Conservation (phyloP, 1,284 basidiomycete species). For the Vanrija pseudolonga region DNA sequence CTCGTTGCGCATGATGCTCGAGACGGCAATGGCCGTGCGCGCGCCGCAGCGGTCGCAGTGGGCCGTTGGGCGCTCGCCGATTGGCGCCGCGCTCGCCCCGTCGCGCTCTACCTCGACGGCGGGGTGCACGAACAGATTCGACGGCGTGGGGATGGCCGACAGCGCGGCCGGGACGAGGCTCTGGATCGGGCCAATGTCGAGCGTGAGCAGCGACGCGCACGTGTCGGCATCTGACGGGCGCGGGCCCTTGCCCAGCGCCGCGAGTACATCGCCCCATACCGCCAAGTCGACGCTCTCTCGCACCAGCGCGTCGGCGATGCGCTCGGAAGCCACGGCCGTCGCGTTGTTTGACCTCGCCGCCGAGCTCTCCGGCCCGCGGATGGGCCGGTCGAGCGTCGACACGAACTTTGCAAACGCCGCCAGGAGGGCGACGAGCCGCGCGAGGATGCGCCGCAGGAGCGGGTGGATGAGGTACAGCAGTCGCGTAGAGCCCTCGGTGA, state of each 20-base stretch:
- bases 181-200: constrained; percentile 13
- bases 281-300: constrained; percentile 30
- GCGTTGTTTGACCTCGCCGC: constrained; percentile 23
- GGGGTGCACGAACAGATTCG: constrained; percentile 23
- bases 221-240: constrained; percentile 13
- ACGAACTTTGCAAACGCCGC: constrained; percentile 26
- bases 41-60: constrained; percentile 28
- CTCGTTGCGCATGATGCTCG: constrained; percentile 10
- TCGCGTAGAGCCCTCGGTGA: constrained; percentile 14
- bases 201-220: constrained; percentile 13
- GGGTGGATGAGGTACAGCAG: constrained; percentile 33
- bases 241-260: constrained; percentile 8
- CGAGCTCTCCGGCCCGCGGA: constrained; percentile 25
- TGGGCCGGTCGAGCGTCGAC: constrained; percentile 27
- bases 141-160: constrained; percentile 20
- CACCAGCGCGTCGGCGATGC: constrained; percentile 21
- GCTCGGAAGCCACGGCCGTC: constrained; percentile 29
- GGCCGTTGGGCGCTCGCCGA: constrained; percentile 18
- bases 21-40: constrained; percentile 11
- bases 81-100: constrained; percentile 21
- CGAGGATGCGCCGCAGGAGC: constrained; percentile 18
- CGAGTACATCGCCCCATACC: constrained; percentile 31
- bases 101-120: constrained; percentile 16
- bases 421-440: constrained; percentile 27
- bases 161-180: constrained; percentile 11